Evolutionary conservation across 352 stramenopile genomes (phyloP).

Genomic region (Phytopythium cucurbitacearum): DNA sequence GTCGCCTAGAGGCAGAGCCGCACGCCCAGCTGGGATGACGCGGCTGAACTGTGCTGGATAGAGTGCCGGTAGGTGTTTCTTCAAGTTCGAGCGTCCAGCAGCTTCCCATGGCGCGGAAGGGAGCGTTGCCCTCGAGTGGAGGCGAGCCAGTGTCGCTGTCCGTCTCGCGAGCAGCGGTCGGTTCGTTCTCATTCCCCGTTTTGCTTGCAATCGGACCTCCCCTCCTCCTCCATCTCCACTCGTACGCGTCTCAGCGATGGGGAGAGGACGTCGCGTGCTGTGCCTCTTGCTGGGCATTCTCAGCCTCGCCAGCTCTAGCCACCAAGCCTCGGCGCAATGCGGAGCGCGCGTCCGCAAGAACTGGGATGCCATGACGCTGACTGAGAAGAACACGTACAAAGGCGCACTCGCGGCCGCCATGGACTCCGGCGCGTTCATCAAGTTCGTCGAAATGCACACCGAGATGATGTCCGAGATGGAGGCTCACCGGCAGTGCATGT

Average conservation of each 20-base stretch:
- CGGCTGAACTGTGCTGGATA: too few species aligned
- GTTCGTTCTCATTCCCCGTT: slow-evolving; percentile 10
- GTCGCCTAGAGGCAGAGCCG: too few species aligned
- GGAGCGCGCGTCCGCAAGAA: slow-evolving; percentile 38
- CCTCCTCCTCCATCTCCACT: not conserved
- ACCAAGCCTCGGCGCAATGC: slow-evolving; percentile 9
- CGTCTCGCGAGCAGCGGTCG: too few species aligned
- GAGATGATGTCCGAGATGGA: slow-evolving; percentile 49
- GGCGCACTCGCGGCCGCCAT: slow-evolving; percentile 38
- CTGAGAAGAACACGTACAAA: slow-evolving; percentile 45
- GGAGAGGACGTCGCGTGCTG: not conserved
- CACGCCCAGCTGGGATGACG: too few species aligned
- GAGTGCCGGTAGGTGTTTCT: too few species aligned
- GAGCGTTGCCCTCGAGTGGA: too few species aligned
- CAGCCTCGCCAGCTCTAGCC: too few species aligned
- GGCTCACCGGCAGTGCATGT: slow-evolving; percentile 66
- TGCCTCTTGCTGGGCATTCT: slow-evolving; percentile 7
- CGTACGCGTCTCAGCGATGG: slow-evolving; percentile 9
- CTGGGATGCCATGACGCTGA: slow-evolving; percentile 37
- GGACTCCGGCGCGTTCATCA: slow-evolving; percentile 48
- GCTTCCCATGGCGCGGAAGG: too few species aligned
- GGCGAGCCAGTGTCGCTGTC: too few species aligned
- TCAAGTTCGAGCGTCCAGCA: too few species aligned
- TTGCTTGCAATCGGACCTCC: slow-evolving; percentile 7
- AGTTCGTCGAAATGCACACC: slow-evolving; percentile 62